Base-by-base conservation (phyloP, 1,284 basidiomycete genomes). In the Ganoderma multipileum region DNA sequence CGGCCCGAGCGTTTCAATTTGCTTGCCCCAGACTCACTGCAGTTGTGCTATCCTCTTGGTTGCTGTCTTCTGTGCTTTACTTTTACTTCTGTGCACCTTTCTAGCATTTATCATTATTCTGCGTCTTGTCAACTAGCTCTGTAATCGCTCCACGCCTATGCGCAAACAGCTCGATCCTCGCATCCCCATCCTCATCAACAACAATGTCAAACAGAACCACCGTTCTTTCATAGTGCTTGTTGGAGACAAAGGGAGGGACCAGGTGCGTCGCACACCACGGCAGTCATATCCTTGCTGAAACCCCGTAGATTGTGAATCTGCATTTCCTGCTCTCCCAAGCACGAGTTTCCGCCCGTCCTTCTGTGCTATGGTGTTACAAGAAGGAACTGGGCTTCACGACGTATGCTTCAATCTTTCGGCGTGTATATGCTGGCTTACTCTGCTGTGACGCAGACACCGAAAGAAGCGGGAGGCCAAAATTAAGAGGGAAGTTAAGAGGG, bases 391-490 rank as follows among this genome's bases (percentile, higher is more conserved):
- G 96, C 0, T 98, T 98, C 77, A 96, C 95, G 2, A 96, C 89
- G 93, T 93, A 76, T 72, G 90, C 76, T 14, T 57, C 12, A 28
- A 30, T 28, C 0, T 20, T 30, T 23, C 61, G 3, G 16, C 38
- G 14, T 23, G 14, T 28, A 41, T 18, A 28, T 26, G 23, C 44
- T 3, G 12, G 4, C 39, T 60, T 23, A 60, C 14, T 11, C 23
- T 26, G 9, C 23, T 16, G 23, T 28, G 6, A 16, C 12, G 5
- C 75, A 96, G 95, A 73, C 97, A 99, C 82, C 92, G 97, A 60
- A 99, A 98, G 85, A 99, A 99, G 82, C 88, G 95, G 59, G 96
- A 98, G 80, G 93, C 92, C 47, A 98, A 96, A 82, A 96, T 98
- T 76, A 98, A 97, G 81, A 86, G 95, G 68, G 95, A 98, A 78